These are phyloP conservation scores for Ambrosiella cleistominuta DNA, from an alignment of 2,329 filamentous ascomycete genomes.

Conservation along the genomic window DNA sequence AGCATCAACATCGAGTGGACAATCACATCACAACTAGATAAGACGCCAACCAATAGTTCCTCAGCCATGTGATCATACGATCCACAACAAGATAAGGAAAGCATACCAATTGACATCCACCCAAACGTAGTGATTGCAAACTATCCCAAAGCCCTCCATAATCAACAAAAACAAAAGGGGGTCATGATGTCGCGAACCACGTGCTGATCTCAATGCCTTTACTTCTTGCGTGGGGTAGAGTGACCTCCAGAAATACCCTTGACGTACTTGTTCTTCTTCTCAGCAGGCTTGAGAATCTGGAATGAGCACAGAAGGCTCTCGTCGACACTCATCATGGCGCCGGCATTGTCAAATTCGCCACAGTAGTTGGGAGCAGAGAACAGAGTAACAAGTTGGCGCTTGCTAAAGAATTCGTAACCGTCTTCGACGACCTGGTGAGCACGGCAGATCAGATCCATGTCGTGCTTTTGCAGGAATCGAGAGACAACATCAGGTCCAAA, in stretches of 20 bases:
- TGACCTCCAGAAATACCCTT: constrained; percentile 36
- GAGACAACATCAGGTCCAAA: constrained; percentile 96
- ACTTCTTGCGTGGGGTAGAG: constrained; percentile 14
- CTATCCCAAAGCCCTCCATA: no score
- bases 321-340: constrained; percentile 99
- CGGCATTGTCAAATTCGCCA: constrained; percentile 97
- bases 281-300: constrained; percentile 99
- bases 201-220: constrained; percentile 1
- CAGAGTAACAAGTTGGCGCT: constrained; percentile 88
- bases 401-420: constrained; percentile 98
- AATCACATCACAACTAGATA: no score
- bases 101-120: neutral
- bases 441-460: constrained; percentile 98
- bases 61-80: neutral
- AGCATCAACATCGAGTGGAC: no score
- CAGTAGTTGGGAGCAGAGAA: constrained; percentile 99
- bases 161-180: neutral
- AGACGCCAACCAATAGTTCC: no score
- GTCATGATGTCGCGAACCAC: neutral
- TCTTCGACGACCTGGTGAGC: constrained; percentile 98
- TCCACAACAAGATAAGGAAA: neutral
- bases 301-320: constrained; percentile 97
- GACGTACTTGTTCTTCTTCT: constrained; percentile 99
- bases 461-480: constrained; percentile 93
- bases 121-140: neutral